Evolutionary conservation across 192 early-diverging fungal genomes (phyloP).

Genomic region (Entophlyctis helioformis): DNA sequence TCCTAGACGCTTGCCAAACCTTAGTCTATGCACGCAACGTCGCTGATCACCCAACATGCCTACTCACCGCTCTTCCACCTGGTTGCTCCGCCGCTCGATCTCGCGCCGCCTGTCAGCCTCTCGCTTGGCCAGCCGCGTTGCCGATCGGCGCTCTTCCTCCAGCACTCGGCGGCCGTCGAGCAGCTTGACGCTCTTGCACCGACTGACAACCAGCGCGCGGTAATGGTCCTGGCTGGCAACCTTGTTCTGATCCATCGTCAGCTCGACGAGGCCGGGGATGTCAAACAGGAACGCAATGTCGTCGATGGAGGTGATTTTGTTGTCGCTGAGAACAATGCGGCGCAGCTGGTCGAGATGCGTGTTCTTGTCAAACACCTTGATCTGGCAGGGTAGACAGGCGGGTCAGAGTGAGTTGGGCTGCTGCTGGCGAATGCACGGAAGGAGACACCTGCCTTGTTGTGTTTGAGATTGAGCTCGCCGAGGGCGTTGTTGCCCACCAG

Average conservation of each 20-base stretch:
- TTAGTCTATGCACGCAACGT: not conserved
- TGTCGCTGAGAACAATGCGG: constrained; percentile 15
- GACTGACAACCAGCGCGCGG: constrained; percentile 22
- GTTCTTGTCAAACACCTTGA: not conserved
- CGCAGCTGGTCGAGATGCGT: constrained; percentile 8
- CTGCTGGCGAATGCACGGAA: no score
- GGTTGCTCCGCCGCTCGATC: constrained; percentile 12
- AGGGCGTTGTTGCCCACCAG: constrained; percentile 11
- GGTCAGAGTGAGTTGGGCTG: no score
- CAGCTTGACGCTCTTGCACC: constrained; percentile 20
- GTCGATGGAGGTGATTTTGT: constrained; percentile 21
- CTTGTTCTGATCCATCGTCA: constrained; percentile 21
- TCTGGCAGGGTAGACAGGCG: no score
- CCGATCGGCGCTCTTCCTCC: constrained; percentile 34
- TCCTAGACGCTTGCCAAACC: not conserved
- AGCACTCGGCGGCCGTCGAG: constrained; percentile 30
- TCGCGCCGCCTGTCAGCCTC: constrained; percentile 28
- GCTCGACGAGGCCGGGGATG: constrained; percentile 9
- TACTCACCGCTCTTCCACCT: constrained; percentile 22
- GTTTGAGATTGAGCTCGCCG: constrained; percentile 32
- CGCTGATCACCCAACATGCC: not conserved
- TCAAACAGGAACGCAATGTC: constrained; percentile 14
- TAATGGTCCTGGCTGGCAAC: constrained; percentile 16
- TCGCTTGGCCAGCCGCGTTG: constrained; percentile 23
- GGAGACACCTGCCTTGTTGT: constrained; percentile 22